Base-by-base conservation (phyloP, 1,284 basidiomycete species). In the Agaricales sp. region DNA sequence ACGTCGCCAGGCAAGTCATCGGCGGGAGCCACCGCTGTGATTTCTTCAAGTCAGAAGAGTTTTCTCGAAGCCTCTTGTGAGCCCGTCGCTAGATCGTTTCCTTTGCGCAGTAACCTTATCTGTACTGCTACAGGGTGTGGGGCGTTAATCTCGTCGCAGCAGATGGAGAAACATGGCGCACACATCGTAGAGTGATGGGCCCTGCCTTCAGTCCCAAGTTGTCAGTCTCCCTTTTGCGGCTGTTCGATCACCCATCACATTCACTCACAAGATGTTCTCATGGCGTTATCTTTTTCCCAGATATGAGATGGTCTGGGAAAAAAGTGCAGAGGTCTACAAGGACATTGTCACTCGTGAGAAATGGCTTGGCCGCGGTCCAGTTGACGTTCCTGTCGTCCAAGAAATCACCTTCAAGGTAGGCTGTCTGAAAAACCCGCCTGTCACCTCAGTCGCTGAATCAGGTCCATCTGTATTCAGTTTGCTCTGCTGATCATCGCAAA, bases 161-260 rank as follows among this genome's bases (percentile, higher is more conserved):
- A 1, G 68, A 73, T n/a, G 67, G 67, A 1, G 69, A 71, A 1
- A 55, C 59, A 2, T 77, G 75, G 75, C 63, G 71, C 30, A 75
- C 66, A 48, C 71, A 78, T 54, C 61, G 75, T 37, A 65, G 67
- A 8, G 63, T 78, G 26, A 62, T 71, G 55, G 71, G 67, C 3
- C 75, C 74, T 46, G 71, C 74, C 1, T 77, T 78, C 51, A 71
- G 67, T 46, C 68, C 64, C 23, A 64, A 67, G 30, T 57, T 73
- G 76, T 77, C 48, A 50, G 66, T 56, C 3, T 23, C 11, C 19
- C 18, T 1, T 24, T 24, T 12, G 11, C 30, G 12, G 3, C 22
- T 50, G 13, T 43, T 21, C 2, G 35, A n/a, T 6, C 3, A 2
- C 46, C 46, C 11, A 12, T 48, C 50, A 22, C 26, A 44, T 47